These are phyloP conservation scores for Pseudotsuga menziesii DNA, from an alignment of 75 land plant genomes.

Conservation along the genomic window DNA sequence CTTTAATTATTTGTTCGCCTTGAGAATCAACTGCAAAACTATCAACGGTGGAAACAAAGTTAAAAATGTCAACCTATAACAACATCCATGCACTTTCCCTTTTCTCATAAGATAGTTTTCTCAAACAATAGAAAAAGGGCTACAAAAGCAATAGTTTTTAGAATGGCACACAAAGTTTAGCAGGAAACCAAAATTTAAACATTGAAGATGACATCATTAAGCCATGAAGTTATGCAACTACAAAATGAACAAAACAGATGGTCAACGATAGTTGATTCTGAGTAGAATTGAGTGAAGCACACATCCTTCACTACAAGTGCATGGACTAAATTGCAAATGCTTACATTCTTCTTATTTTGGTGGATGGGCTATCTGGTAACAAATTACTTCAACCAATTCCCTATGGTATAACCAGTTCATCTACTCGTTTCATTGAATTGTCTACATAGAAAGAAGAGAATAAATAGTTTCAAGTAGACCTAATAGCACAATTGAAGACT, in stretches of 20 bases:
- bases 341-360: background rate
- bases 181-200: background rate
- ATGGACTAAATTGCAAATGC: background rate
- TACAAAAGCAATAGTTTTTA: background rate
- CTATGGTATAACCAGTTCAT: background rate
- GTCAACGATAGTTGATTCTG: background rate
- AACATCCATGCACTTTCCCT: background rate
- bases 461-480: slow-evolving; percentile 3
- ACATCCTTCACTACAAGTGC: background rate
- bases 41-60: background rate
- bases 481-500: slow-evolving; percentile 10
- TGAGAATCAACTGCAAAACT: background rate
- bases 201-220: background rate
- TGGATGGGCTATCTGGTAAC: background rate
- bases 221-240: background rate
- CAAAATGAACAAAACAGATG: slow-evolving; percentile 1
- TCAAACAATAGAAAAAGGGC: background rate
- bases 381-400: background rate
- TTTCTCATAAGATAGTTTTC: background rate
- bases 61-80: background rate
- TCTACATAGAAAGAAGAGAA: background rate
- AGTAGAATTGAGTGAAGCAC: background rate
- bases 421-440: background rate
- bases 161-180: background rate
- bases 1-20: background rate